Evolutionary conservation across 129 eudicot species (phyloP).

Genomic region (Solidago caesia): DNA sequence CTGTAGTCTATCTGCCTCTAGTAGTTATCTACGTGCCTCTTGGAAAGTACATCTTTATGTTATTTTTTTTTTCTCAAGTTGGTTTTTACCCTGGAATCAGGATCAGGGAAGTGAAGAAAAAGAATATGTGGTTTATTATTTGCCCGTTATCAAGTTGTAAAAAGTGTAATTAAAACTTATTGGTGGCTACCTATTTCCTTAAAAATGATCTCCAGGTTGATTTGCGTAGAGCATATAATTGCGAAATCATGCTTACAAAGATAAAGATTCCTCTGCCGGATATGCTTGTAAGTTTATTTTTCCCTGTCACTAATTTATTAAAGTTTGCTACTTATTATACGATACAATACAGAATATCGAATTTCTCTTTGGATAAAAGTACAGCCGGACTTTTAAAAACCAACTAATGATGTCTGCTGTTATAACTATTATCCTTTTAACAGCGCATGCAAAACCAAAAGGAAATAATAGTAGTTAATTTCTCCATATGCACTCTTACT

Average conservation of each 20-base stretch:
- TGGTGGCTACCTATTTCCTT: conserved; percentile 2
- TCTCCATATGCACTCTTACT: conserved; percentile 4
- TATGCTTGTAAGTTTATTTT: conserved; percentile 73
- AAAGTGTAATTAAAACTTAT: not conserved
- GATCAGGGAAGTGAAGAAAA: conserved; percentile 18
- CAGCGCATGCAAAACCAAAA: too few relatives aligned
- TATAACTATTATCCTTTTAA: not conserved
- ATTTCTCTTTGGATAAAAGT: not conserved
- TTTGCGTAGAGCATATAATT: conserved; percentile 87
- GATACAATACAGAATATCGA: not conserved
- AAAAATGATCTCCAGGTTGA: conserved; percentile 60
- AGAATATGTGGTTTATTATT: conserved; percentile 12
- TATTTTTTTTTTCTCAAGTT: not conserved
- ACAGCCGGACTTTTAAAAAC: not conserved
- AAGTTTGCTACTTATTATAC: not conserved
- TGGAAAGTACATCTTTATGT: conserved; percentile 18
- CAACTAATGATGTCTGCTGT: not conserved
- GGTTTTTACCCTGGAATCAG: conserved; percentile 9
- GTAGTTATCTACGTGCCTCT: conserved; percentile 6
- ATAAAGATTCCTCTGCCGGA: conserved; percentile 90
- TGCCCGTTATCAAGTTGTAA: conserved; percentile 15
- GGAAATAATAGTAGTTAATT: not conserved
- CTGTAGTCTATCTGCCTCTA: conserved; percentile 9
- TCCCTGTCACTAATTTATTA: not conserved
- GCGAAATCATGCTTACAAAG: conserved; percentile 97